Conservation (phyloP, 805 yeast species). For the Ogataea populi-albae region DNA sequence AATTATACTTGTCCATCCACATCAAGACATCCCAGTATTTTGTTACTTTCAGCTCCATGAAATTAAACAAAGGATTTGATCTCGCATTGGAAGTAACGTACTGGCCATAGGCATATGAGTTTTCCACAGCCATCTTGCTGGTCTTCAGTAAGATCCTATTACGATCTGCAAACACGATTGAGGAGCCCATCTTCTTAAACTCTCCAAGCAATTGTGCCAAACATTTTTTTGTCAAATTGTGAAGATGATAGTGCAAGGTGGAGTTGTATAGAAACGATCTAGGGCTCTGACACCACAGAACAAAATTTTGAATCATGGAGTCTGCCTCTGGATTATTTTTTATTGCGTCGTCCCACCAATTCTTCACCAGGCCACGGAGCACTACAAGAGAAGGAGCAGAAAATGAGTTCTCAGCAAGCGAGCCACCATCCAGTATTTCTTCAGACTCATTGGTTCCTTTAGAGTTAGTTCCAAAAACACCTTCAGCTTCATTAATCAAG, state of each 20-base stretch:
- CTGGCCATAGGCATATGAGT: constrained; percentile 87
- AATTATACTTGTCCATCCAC: constrained; percentile 94
- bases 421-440: constrained; percentile 24
- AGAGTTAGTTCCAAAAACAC: constrained; percentile 66
- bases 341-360: constrained; percentile 93
- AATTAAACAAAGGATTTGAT: constrained; percentile 77
- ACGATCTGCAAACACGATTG: constrained; percentile 75
- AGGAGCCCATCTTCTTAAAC: constrained; percentile 74
- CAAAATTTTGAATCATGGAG: constrained; percentile 73
- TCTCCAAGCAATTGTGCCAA: constrained; percentile 77
- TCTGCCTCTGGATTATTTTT: constrained; percentile 70
- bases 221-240: constrained; percentile 79
- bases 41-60: constrained; percentile 67
- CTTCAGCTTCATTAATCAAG: constrained; percentile 82
- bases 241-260: constrained; percentile 79
- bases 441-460: constrained; percentile 15
- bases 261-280: constrained; percentile 74
- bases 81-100: constrained; percentile 75
- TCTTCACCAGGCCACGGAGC: constrained; percentile 70
- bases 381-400: constrained; percentile 70
- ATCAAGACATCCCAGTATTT: constrained; percentile 90
- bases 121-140: constrained; percentile 72
- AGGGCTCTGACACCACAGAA: constrained; percentile 81
- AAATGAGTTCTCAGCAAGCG: constrained; percentile 80
- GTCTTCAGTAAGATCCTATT: constrained; percentile 74